Base-by-base conservation (phyloP, 2,329 filamentous ascomycete species). In the Fusarium burgessii region DNA sequence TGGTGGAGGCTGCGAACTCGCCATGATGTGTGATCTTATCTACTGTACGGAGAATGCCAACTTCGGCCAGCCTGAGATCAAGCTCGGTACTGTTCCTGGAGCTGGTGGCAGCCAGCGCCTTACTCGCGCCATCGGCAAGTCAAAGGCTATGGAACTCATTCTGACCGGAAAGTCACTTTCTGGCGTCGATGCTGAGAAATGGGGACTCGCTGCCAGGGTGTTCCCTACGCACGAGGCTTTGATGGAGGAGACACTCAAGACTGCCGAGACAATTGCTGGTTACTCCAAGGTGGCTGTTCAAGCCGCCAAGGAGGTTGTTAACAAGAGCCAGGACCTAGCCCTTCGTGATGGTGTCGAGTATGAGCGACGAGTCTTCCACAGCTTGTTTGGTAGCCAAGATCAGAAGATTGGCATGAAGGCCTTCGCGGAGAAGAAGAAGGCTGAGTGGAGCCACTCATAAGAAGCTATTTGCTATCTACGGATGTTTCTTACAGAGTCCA, bases 361-460 rank as follows among this genome's bases (percentile, higher is more conserved):
- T 82, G 96, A 99, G 88, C 88, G 96, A 78, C 89, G 95, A 57
- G 87, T 98, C 36, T 99, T 99, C 86, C 96, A 99, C 82, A 88
- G 91, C 29, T 79, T 98, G 77, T 99, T 99, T 84, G 96, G 95
- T 25, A 97, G 92, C 80, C 89, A 93, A 83, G 96, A 99, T 82
- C 96, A 99, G 84, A 99, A 98, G 87, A 93, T 98, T 80, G 95
- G 94, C 81, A 90, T 98, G 96, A 91, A 91, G 80, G 96, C 96
- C 15, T 99, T 99, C 86, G 92, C 93, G 4, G 93, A 95, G 83
- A 98, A 98, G 90, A 90, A 93, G 84, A 97, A 97, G 88, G 84
- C 96, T 0, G 90, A 96, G 80, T 99, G 96, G 95, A 90, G 88
- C 68, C 87, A 98, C 80, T 90, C 93, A 79, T 97, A 72, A 56